Evolutionary conservation across 441 rosid species (phyloP), one percentile per base, ranked within the genome.

Genomic region (Biscutella laevigata): DNA sequence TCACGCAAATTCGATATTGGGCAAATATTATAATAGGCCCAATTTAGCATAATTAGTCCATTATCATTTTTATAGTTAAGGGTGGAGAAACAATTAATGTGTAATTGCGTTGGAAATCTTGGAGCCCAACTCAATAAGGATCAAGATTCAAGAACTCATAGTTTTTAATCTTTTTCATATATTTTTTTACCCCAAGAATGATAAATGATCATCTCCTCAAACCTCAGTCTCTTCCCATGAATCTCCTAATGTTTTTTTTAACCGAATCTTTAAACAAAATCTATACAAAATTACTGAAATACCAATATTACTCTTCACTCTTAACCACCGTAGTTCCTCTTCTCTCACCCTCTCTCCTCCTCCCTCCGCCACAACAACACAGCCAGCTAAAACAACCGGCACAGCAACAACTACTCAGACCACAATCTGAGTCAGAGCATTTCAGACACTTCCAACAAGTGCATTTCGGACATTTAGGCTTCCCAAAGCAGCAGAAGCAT

Each of bases 391-490:
- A 66, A 59, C 61, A 59, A 46, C 57, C 41, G 13, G 39, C 49
- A 39, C 56, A 66, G 8, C 65, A 52, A 20, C 57, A 67, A 53
- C 56, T 14, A 21, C 36, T 12, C 13, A 37, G 8, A 38, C 65
- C 17, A 38, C 57, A 37, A 4, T 46, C 51, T 0, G 25, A 32
- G 3, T 26, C 16, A 0, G 57, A 22, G 35, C 61, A 59, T 7
- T 59, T 45, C 1, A 53, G 28, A 59, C 81, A 73, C 7, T 64
- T 53, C 51, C 74, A 79, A 53, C 82, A 80, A 26, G 34, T 6
- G 35, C 76, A 72, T 42, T 38, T 36, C 10, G 68, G 59, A 58
- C 83, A 76, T 20, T 53, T 71, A 1, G 61, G 57, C 42, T 37
- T 63, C 40, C 68, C 35, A 54, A 56, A 36, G 65, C 82, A 62